These are phyloP conservation scores for Chlamydomonas sphaeroides DNA, from an alignment of 139 green algal genomes.

Conservation along the genomic window DNA sequence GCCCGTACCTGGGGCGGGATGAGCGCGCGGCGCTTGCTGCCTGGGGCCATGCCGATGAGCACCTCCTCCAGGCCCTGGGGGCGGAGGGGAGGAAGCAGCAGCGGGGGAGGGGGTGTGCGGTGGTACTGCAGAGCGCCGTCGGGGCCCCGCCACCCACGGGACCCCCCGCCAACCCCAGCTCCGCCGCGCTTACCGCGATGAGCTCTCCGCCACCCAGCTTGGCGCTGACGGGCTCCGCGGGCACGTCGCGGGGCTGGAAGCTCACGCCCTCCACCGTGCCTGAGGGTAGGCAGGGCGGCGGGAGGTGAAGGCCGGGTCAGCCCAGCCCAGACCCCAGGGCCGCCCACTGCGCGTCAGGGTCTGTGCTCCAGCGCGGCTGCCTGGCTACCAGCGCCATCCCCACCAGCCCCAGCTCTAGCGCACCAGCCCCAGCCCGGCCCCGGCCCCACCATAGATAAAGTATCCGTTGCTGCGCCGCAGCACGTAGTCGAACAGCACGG, in stretches of 20 bases:
- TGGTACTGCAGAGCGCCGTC: no score
- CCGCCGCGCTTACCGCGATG: neutral
- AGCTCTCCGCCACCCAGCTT: slow-evolving; percentile 53
- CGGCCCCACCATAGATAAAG: slow-evolving; percentile 61
- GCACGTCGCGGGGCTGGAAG: slow-evolving; percentile 85
- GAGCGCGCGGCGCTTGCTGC: slow-evolving; percentile 72
- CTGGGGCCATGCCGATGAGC: slow-evolving; percentile 67
- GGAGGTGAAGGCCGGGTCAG: no score
- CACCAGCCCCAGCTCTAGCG: no score
- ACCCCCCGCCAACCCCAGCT: neutral
- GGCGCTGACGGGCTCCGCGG: slow-evolving; percentile 66
- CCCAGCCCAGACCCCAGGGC: no score
- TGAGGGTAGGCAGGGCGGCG: no score
- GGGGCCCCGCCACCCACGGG: no score
- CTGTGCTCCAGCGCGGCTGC: no score
- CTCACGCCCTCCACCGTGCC: slow-evolving; percentile 83
- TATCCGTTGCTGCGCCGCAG: slow-evolving; percentile 74
- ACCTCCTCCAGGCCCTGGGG: slow-evolving; percentile 43
- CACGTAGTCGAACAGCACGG: slow-evolving; percentile 81
- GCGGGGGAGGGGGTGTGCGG: neutral
- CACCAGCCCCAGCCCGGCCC: no score
- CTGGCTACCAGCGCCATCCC: no score
- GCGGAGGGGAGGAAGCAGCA: neutral
- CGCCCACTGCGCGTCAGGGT: no score
- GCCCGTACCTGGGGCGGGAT: slow-evolving; percentile 76